Conservation (phyloP, 768 basidiomycete species). For the Trametes cubensis region DNA sequence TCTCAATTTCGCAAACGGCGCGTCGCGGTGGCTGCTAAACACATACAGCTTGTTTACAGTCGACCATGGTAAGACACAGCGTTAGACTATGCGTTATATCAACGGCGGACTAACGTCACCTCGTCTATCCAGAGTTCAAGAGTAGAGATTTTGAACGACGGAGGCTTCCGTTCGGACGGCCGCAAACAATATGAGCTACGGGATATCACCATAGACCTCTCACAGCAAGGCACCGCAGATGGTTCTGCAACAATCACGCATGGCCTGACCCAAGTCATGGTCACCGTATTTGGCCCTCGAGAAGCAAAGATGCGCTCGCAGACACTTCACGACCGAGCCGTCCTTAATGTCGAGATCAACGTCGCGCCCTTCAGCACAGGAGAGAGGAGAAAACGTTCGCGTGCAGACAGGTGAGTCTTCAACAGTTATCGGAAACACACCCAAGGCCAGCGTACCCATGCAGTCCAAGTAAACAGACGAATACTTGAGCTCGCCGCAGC, state of each 20-base stretch:
- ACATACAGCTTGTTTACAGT: not conserved
- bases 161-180: constrained; percentile 89
- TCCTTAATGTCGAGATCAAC: constrained; percentile 86
- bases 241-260: constrained; percentile 84
- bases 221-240: constrained; percentile 76
- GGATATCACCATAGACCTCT: constrained; percentile 75
- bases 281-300: constrained; percentile 89
- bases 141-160: constrained; percentile 81
- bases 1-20: not conserved
- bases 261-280: constrained; percentile 87
- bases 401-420: constrained; percentile 82
- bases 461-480: constrained; percentile 53
- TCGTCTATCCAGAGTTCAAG: constrained; percentile 44
- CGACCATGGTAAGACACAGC: constrained; percentile 16
- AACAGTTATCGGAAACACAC: not conserved
- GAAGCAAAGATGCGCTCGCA: constrained; percentile 83
- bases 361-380: constrained; percentile 87
- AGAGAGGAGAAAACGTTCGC: constrained; percentile 72
- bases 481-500: constrained; percentile 83
- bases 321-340: constrained; percentile 84
- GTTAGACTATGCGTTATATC: not conserved
- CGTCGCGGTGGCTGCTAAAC: not conserved
- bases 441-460: not conserved
- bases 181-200: constrained; percentile 92
- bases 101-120: not conserved